Percentiles rank a stretch among this genome's conserved stretches.
These are phyloP conservation scores for Apiospora phragmitis DNA, from an alignment of 2,329 filamentous ascomycete species.

Conservation along the genomic window DNA sequence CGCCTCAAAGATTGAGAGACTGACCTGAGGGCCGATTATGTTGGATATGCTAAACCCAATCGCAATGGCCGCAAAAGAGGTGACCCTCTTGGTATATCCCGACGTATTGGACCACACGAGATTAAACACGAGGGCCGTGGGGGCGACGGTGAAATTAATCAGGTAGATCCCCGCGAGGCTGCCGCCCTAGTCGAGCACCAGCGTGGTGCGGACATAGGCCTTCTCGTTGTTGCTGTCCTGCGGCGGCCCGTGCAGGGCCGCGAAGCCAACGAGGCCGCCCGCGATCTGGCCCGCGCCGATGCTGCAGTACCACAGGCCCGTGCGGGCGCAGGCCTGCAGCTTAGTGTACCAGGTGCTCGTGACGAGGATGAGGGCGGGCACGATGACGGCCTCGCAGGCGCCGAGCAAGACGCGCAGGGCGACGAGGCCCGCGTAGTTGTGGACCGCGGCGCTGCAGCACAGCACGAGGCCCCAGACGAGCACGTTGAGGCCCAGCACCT, in stretches of 20 bases:
- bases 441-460: constrained; percentile 62
- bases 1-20: not conserved
- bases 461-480: constrained; percentile 61
- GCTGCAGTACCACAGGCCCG: constrained; percentile 65
- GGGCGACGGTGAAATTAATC: constrained; percentile 37
- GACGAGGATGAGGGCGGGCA: constrained; percentile 67
- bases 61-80: constrained; percentile 34
- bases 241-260: constrained; percentile 52
- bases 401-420: constrained; percentile 69
- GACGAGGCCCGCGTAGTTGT: constrained; percentile 61
- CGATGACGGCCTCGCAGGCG: constrained; percentile 67
- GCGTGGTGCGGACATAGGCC: constrained; percentile 50
- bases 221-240: constrained; percentile 34
- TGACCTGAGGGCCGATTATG: constrained; percentile 30
- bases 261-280: constrained; percentile 49
- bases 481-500: constrained; percentile 61
- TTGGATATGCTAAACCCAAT: constrained; percentile 49
- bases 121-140: constrained; percentile 36
- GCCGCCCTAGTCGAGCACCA: constrained; percentile 57
- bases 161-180: constrained; percentile 40
- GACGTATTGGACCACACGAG: constrained; percentile 26
- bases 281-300: constrained; percentile 58
- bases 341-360: constrained; percentile 74
- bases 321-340: constrained; percentile 63
- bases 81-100: constrained; percentile 38